Evolutionary conservation across 495 filamentous ascomycete species (phyloP), one percentile per base, ranked within the genome.

Genomic region (Trypethelium eluteriae): DNA sequence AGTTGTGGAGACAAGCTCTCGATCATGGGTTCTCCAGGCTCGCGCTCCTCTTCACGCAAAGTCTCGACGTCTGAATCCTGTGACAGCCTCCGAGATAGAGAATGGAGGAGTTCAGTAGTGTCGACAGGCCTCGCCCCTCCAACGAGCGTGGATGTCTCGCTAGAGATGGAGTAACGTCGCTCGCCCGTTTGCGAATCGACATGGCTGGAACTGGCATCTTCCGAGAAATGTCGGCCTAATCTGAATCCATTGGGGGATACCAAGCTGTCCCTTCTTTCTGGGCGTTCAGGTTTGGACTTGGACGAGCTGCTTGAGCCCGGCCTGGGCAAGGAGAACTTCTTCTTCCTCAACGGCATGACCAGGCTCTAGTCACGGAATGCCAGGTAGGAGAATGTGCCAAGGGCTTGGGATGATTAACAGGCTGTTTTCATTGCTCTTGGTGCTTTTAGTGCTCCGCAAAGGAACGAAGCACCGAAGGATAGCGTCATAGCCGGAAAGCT

Each of bases 1-100:
- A 84, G 65, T 5, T 72, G 70, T 6, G 74, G 47, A 1, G 81
- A 71, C 5, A 85, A 70, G 25, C 75, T 82, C 9, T 76, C 77
- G 18, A 85, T 76, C 18, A 77, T 70, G 2, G 70, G 70, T 56
- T 84, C 80, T 6, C 53, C 53, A 36, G 53, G 53, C 7, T 59
- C 32, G 53, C 53, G 53, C 18, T 36, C 53, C 10, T 35, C 53
- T 66, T 62, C 25, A 5, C 63, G 50, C 44, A 62, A 14, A 47
- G 39, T 62, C 53, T 16, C 47, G 7, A 34, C 16, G 18, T 62
- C 50, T 6, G 44, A 65, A 53, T 69, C 63, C 39, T 66, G 53
- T 36, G 53, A 59, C 3, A 66, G 38, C 44, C 50, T 46, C 49
- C 67, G 62, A 62, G 67, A 38, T 5, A 69, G 63, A 39, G 63